Evolutionary conservation across 2,329 filamentous ascomycete species (phyloP), one percentile per base, ranked within the genome.

Genomic region (Chaetomium sp.): DNA sequence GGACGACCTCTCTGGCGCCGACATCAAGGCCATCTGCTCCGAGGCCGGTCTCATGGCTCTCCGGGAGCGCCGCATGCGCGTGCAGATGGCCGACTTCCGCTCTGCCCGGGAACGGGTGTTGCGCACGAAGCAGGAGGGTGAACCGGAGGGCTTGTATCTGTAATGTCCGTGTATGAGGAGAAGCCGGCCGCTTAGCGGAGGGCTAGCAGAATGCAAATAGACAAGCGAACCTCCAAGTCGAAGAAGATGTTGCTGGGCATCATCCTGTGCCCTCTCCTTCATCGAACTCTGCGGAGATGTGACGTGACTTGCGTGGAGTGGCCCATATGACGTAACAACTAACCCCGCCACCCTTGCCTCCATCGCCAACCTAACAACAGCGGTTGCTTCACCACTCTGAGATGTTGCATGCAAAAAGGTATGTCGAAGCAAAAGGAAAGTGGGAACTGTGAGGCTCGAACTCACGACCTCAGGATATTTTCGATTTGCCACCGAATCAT

Each of bases 21-120:
- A 99, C 79, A 98, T 99, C 84, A 96, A 98, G 80, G 95, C 95
- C 56, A 99, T 99, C 74, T 99, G 95, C 81, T 97, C 93, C 33
- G 95, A 99, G 77, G 94, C 95, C 51, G 95, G 95, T 78, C 82
- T 99, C 75, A 88, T 98, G 86, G 95, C 95, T 23, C 83, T 99
- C 68, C 87, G 95, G 72, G 95, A 99, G 82, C 87, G 95, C 69
- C 89, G 95, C 75, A 99, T 99, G 95, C 88, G 94, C 63, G 95
- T 99, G 65, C 94, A 98, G 79, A 99, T 99, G 95, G 92, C 93
- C 8, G 95, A 99, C 79, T 99, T 99, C 84, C 85, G 95, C 63
- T 85, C 92, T 63, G 95, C 95, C 27, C 87, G 94, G 72, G 95
- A 99, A 81, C 89, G 92, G 70, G 96, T 99, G 68, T 84, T 99